Evolutionary conservation across 306 rosid genomes (phyloP), one percentile per base, ranked within the genome.

Genomic region (Ormosia emarginata): DNA sequence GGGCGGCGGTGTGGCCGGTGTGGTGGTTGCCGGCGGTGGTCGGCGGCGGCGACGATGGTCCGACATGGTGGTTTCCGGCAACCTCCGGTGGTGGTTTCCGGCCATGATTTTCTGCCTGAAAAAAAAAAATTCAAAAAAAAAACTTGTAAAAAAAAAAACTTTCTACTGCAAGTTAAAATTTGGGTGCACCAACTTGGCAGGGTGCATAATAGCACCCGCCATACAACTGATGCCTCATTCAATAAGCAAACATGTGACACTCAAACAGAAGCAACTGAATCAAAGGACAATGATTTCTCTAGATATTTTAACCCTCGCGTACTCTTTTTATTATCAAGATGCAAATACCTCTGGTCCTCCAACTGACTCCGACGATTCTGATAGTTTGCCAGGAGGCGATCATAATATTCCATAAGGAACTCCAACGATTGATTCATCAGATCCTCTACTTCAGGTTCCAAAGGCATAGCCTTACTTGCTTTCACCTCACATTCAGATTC

Each of bases 351-450:
- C 14, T 79, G 93, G 52, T 91, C 64, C 69, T 88, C 86, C 81
- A 95, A 72, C 82, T 93, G 99, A 81, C 85, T 93, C 65, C 91
- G 80, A 71, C 93, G 92, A 75, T 68, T 90, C 81, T 95, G 95
- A 84, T 95, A 93, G 79, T 92, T 98, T 67, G 83, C 97, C 79
- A 87, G 80, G 78, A 93, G 90, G 69, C 94, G 97, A 71, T 95
- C 97, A 13, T 95, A n/a, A n/a, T n/a, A 91, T 77, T 95, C 98
- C 90, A 93, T 85, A 69, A 93, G 95, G 74, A 93, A 89, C 50
- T 90, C 93, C 71, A 90, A 97, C 3, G 94, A 93, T 80, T 95
- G 98, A 87, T 93, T 95, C 75, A 82, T 89, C 13, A 90, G 88
- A 74, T 97, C 95, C 81, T 88, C 95, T 36, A 90, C 94, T 85